Base-by-base conservation (phyloP, 306 rosid genomes). In the Psophocarpus tetragonolobus region DNA sequence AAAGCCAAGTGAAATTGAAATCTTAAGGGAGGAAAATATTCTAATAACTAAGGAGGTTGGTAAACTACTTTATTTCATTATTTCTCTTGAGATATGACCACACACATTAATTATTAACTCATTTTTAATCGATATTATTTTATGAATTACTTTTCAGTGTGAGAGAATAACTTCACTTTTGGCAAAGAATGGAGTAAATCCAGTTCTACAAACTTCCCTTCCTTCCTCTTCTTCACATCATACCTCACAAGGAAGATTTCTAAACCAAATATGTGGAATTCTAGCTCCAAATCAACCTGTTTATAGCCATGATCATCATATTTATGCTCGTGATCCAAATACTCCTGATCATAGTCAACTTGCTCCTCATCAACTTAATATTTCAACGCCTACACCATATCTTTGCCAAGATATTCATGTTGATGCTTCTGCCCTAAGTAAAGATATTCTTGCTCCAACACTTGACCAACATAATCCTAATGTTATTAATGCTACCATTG, bases 111-210 rank as follows among this genome's bases (percentile, higher is more conserved):
- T 8, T 14, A 32, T 62, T 66, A 0, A 23, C 26, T 56, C 18
- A 4, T 21, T 23, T 68, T 24, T 44, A 5, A 5, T 23, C 44
- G 29, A 26, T 12, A 12, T 56, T 10, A 5, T 21, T 14, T 24
- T 21, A 11, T 50, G 58, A 48, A 64, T 38, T 41, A 11, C 39
- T 87, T 69, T 83, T 78, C 91, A 92, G 95, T 80, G 71, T 75
- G 72, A 85, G 7, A 87, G 76, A 38, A 36, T 87, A 11, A 42
- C 81, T 14, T 4, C 17, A 58, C 61, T 87, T 79, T 68, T 92
- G 7, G 75, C 79, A 66, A 71, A 17, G 50, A 78, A 82, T 33
- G 86, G 81, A 21, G 17, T 6, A 41, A 76, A 79, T 41, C 82
- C 86, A 20, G 2, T 81, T 30, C 35, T 79, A 30, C 51, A 15